Percentiles rank a stretch among this genome's conserved stretches.
These are phyloP conservation scores for Vitis cinerea DNA, from an alignment of 164 flowering plant species.

Conservation along the genomic window DNA sequence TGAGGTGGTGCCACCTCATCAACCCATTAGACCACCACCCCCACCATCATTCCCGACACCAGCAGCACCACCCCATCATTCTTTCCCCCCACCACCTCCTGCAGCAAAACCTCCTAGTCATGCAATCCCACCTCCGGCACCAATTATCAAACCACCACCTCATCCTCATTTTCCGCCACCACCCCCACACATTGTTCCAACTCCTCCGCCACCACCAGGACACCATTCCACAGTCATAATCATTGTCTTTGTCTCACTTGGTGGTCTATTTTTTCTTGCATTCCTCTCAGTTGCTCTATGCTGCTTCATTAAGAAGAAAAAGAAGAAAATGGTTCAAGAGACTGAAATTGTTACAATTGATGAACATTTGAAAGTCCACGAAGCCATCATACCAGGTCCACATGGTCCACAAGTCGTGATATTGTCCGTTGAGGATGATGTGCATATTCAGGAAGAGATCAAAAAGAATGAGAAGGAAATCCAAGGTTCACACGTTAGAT, in stretches of 20 bases:
- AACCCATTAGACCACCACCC: slow-evolving; percentile 3
- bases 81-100: slow-evolving; percentile 17
- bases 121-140: slow-evolving; percentile 11
- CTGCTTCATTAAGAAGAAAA: slow-evolving; percentile 60
- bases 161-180: slow-evolving; percentile 10
- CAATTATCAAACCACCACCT: slow-evolving; percentile 17
- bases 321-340: slow-evolving; percentile 35
- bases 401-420: slow-evolving; percentile 36
- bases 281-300: slow-evolving; percentile 52
- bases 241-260: slow-evolving; percentile 55
- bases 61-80: slow-evolving; percentile 14
- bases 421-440: slow-evolving; percentile 46
- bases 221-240: slow-evolving; percentile 41
- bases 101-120: slow-evolving; percentile 11
- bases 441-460: slow-evolving; percentile 45
- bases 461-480: slow-evolving; percentile 28
- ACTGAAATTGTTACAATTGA: slow-evolving; percentile 32
- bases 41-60: slow-evolving; percentile 12
- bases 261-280: slow-evolving; percentile 65
- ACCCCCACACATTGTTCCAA: slow-evolving; percentile 25
- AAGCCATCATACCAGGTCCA: slow-evolving; percentile 44
- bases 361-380: slow-evolving; percentile 45
- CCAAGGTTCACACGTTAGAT: slow-evolving; percentile 17
- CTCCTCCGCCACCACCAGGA: slow-evolving; percentile 37
- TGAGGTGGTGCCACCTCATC: slow-evolving; percentile 18